A percentile compares a stretch with the other conserved stretches of the same genome.
These are phyloP conservation scores for Ophiostoma piceae DNA, from an alignment of 2,329 filamentous ascomycete genomes.

Conservation along the genomic window DNA sequence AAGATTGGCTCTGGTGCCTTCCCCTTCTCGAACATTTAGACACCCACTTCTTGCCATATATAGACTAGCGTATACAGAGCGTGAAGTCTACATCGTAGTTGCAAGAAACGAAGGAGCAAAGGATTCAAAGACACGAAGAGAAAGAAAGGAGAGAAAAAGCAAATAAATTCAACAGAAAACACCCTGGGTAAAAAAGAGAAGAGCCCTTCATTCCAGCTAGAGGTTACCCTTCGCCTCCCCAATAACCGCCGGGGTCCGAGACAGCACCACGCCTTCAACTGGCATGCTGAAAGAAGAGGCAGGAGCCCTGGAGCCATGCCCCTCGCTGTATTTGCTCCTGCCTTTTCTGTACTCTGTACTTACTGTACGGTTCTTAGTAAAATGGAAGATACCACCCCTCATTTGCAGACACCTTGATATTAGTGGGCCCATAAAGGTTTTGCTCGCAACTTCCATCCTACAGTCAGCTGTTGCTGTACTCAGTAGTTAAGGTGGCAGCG, in stretches of 20 bases:
- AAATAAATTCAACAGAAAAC: neutral
- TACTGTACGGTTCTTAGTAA: neutral
- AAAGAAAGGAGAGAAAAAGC: neutral
- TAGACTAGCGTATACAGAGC: neutral
- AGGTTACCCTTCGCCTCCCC: neutral
- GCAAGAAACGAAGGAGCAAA: too few species aligned
- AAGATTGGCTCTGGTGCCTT: too few species aligned
- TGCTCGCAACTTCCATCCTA: neutral
- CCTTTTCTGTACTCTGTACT: neutral
- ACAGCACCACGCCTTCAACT: constrained; percentile 1
- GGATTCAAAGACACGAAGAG: neutral
- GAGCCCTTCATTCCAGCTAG: neutral
- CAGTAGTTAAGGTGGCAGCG: neutral
- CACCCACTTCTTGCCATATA: neutral
- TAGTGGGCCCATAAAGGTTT: neutral
- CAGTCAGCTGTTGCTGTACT: neutral
- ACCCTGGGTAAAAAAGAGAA: neutral
- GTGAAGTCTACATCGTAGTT: too few species aligned
- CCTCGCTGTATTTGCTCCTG: neutral
- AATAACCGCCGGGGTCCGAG: neutral
- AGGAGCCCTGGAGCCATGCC: neutral
- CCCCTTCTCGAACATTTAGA: too few species aligned
- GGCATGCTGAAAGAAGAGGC: neutral
- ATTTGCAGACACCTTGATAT: neutral
- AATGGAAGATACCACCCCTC: neutral